Conservation (phyloP, 2,329 filamentous ascomycete species). For the Lizonia empirigonia region DNA sequence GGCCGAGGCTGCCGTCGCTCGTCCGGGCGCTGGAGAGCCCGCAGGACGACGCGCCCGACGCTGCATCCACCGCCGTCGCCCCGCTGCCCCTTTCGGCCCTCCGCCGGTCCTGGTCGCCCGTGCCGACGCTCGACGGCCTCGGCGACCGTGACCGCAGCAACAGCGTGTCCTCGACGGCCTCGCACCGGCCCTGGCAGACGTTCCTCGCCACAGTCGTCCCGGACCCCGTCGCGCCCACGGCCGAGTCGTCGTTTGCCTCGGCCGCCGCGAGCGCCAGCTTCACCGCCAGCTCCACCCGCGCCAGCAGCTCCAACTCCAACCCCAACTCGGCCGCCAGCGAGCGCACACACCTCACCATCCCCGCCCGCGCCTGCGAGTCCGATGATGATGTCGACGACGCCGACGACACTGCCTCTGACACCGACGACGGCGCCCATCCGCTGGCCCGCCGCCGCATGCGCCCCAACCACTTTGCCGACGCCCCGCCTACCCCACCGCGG, state of each 20-base stretch:
- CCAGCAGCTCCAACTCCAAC: constrained; percentile 57
- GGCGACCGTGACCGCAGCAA: constrained; percentile 74
- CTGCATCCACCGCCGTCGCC: constrained; percentile 35
- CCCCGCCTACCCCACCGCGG: constrained; percentile 37
- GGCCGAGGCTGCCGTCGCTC: too few relatives aligned
- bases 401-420: constrained; percentile 55
- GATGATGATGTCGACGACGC: constrained; percentile 44
- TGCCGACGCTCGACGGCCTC: constrained; percentile 67
- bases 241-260: constrained; percentile 81
- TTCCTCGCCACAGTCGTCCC: constrained; percentile 80
- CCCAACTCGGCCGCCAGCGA: constrained; percentile 51
- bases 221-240: constrained; percentile 79
- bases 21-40: too few relatives aligned
- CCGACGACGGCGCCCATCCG: constrained; percentile 52
- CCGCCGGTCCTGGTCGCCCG: constrained; percentile 47
- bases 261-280: constrained; percentile 61
- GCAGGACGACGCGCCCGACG: constrained; percentile 32
- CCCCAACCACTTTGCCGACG: constrained; percentile 29
- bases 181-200: constrained; percentile 72
- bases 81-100: constrained; percentile 45
- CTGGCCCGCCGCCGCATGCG: constrained; percentile 24
- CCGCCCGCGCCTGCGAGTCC: constrained; percentile 60
- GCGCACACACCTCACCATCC: constrained; percentile 47
- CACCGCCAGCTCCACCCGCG: constrained; percentile 48
- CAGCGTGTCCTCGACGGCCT: constrained; percentile 71